Base-by-base conservation (phyloP, 352 stramenopile genomes). In the Phytopythium ostracodes region DNA sequence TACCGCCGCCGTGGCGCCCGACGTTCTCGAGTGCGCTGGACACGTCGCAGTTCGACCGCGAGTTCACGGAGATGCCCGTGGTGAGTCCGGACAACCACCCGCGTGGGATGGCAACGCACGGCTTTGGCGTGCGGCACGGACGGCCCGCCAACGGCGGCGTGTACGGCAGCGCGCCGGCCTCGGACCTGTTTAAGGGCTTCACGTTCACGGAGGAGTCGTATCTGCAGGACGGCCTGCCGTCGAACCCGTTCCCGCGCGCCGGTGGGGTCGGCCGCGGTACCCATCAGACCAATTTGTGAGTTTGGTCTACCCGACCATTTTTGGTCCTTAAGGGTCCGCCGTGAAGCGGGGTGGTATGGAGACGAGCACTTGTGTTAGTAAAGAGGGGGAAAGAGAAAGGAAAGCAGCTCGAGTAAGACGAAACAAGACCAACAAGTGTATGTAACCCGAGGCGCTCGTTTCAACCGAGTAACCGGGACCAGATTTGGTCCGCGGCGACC, bases 51-150 rank as follows among this genome's bases (percentile, higher is more conserved):
- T 99, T 99, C 61, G 96, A 99, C 80, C 84, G 88, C 59, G 96
- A 99, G 74, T 98, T 98, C 63, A 99, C 96, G 0, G 94, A 89
- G 61, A 98, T 98, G 93, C 96, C 96, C 11, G 89, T 99, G 35
- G 86, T 97, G 66, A 98, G 88, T 60, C 94, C 96, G 0, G 88
- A 94, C 68, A 90, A 88, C 65, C 67, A 88, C 40, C 75, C 77
- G n/a, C 79, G 78, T 12, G 77, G 77, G 38, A 83, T 87, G 59
- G 75, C 71, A 2, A 47, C 76, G 8, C 79, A 76, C 18, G 77
- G 76, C 29, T 81, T 88, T 56, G 76, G 70, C 9, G 85, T 91
- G 81, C 63, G 65, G 14, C 47, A 68, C 51, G 70, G 72, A 68
- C 69, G 74, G 60, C 71, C 73, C 2, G 72, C 66, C 4, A 77